Percentiles rank a stretch among this genome's conserved stretches.
Evolutionary conservation across 352 stramenopile species (phyloP).

Genomic region (Halophytophthora polymorphica): DNA sequence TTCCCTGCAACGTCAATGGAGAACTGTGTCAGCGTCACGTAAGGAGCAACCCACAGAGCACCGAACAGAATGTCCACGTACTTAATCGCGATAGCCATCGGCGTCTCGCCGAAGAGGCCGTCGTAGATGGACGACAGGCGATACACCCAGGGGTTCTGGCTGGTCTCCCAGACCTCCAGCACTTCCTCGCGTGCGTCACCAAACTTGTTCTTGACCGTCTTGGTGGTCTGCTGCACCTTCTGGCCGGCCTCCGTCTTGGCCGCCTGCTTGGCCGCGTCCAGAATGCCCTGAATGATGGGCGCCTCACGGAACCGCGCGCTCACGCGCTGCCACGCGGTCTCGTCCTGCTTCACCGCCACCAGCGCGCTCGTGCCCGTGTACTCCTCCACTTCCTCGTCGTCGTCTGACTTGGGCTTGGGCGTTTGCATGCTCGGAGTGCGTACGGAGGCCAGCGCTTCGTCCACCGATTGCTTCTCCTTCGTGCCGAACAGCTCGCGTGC

Average conservation of each 20-base stretch:
- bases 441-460: constrained; percentile 73
- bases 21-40: neutral
- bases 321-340: constrained; percentile 94
- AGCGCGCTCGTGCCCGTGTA: constrained; percentile 76
- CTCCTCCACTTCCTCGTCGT: constrained; percentile 39
- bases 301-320: constrained; percentile 92
- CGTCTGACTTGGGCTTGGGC: constrained; percentile 29
- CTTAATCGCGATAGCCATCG: constrained; percentile 93
- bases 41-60: neutral
- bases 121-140: constrained; percentile 97
- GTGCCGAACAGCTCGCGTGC: constrained; percentile 78
- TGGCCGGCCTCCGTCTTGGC: constrained; percentile 73
- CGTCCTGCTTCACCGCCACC: constrained; percentile 90
- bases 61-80: constrained; percentile 8
- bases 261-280: constrained; percentile 78
- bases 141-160: constrained; percentile 98
- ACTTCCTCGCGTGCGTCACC: constrained; percentile 81
- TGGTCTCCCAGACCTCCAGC: constrained; percentile 97
- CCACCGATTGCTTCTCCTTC: constrained; percentile 66
- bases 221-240: constrained; percentile 67
- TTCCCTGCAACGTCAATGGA: constrained; percentile 44
- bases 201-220: constrained; percentile 78
- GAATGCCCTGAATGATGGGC: constrained; percentile 92
- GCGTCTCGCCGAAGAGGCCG: constrained; percentile 95
- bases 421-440: constrained; percentile 43